Percentiles rank a stretch among this genome's conserved stretches.
Evolutionary conservation across 1,139 yeast species (phyloP).

Genomic region (Geotrichum carabidarum): DNA sequence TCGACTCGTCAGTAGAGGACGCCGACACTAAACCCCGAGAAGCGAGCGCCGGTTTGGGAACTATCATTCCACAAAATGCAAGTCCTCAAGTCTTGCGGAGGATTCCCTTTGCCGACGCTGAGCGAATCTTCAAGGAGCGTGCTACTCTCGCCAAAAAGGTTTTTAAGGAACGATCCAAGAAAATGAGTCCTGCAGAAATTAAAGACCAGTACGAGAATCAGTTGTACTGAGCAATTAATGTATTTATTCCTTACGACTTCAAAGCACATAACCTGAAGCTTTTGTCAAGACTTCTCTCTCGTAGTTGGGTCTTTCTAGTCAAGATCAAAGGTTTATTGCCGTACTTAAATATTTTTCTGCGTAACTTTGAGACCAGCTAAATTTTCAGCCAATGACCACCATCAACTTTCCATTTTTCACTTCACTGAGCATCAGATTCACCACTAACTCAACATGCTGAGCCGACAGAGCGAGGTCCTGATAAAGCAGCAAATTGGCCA

Average conservation of each 20-base stretch:
- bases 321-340: too few species aligned
- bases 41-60: not conserved
- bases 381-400: slow-evolving; percentile 5
- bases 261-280: too few species aligned
- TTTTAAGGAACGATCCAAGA: slow-evolving; percentile 9
- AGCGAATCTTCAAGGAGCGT: slow-evolving; percentile 13
- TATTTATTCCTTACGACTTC: not conserved
- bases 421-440: not conserved
- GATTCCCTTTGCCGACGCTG: slow-evolving; percentile 19
- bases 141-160: slow-evolving; percentile 3
- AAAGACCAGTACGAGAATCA: slow-evolving; percentile 15
- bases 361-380: not conserved
- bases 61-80: not conserved
- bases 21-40: slow-evolving; percentile 7
- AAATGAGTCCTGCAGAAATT: slow-evolving; percentile 8
- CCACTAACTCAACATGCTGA: not conserved
- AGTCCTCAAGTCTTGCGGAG: slow-evolving; percentile 8
- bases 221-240: slow-evolving; percentile 9
- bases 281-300: too few species aligned
- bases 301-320: too few species aligned
- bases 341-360: too few species aligned
- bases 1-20: slow-evolving; percentile 15
- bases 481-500: slow-evolving; percentile 7
- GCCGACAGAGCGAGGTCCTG: slow-evolving; percentile 7
- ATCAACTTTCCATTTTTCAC: not conserved